Evolutionary conservation across 176 grass and related monocot species (phyloP), one percentile per base, ranked within the genome.

Genomic region (Triticum urartu): DNA sequence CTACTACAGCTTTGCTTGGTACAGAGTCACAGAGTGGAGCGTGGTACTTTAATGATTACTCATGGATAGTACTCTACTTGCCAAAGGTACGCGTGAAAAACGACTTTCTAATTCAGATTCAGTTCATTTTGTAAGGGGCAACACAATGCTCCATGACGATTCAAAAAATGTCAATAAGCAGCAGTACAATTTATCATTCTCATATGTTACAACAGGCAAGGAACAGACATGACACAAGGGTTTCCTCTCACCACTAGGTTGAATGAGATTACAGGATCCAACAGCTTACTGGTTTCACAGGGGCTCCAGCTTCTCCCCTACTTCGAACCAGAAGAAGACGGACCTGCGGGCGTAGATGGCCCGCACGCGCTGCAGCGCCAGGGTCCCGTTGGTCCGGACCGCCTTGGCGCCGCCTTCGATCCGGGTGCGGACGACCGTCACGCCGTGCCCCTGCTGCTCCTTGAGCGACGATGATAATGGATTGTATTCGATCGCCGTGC

Each of bases 321-420:
- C 94, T 85, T 96, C 94, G 13, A 99, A 99, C 97, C 97, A 96
- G 80, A 99, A 96, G 71, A 99, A 96, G 79, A 96, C 89, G 3
- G 94, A 94, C 26, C 90, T 88, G 7, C 94, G 84, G 5, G 94
- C 89, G 78, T 99, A 99, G 82, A 98, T 98, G 33, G 92, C 94
- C 24, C 97, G 92, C 71, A 98, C 97, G 42, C 72, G 90, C 52
- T 92, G 93, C 75, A 98, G 86, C 15, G 82, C 90, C 7, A 95
- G 79, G 4, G 92, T 94, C 25, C 97, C 97, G 4, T 84, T 96
- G 6, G 93, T 95, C 74, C 88, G 88, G 26, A 98, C 80, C 0
- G 97, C 97, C 85, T 96, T 98, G 1, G 90, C 94, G 26, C 97
- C 97, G 5, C 94, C 97, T 90, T 98, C 94, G 38, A 98, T 95